Base-by-base conservation (phyloP, 768 basidiomycete genomes). In the Fomitopsis pulvina region DNA sequence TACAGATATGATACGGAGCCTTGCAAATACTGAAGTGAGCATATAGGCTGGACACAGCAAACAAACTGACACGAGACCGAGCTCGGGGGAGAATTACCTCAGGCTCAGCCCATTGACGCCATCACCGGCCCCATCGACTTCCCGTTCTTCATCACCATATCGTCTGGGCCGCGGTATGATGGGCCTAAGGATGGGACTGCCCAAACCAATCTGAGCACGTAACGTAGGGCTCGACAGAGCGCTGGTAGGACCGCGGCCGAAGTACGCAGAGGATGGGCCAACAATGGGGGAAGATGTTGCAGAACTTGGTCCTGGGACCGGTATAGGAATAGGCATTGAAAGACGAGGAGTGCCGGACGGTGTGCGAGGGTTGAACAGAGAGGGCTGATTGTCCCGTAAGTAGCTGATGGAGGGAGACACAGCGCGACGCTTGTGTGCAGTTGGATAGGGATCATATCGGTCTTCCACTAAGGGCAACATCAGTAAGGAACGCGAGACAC, bases 391-490 rank as follows among this genome's bases (percentile, higher is more conserved):
- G 47, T 85, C 84, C 42, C 85, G 77, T 18, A 87, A 71, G 61
- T 78, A 76, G 10, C 80, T 78, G 52, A 89, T 64, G 4, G 87
- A 89, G 6, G 88, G 88, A 11, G 88, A 91, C 21, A 90, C 87
- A 10, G 88, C 88, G 34, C 88, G 81, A 37, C 88, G 80, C 66
- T 91, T 91, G 18, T 83, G 79, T 16, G 83, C 72, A 39, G 77
- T 80, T 27, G 85, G 83, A 66, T 91, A 91, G 43, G 88, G 88
- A 62, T 91, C 88, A 63, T 85, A 91, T 9, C 88, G 81, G 62
- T 91, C 88, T 49, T 90, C 88, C 55, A 87, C 87, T 88, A 57
- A 8, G 44, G 39, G n/a, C 1, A n/a, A 58, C 42, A 55, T 46
- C 28, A 34, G 45, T 50, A 26, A 53, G 21, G 41, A 51, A 41